Percentiles rank a stretch among this genome's conserved stretches.
Evolutionary conservation across 2,329 filamentous ascomycete species (phyloP).

Genomic region (Exophiala sideris): DNA sequence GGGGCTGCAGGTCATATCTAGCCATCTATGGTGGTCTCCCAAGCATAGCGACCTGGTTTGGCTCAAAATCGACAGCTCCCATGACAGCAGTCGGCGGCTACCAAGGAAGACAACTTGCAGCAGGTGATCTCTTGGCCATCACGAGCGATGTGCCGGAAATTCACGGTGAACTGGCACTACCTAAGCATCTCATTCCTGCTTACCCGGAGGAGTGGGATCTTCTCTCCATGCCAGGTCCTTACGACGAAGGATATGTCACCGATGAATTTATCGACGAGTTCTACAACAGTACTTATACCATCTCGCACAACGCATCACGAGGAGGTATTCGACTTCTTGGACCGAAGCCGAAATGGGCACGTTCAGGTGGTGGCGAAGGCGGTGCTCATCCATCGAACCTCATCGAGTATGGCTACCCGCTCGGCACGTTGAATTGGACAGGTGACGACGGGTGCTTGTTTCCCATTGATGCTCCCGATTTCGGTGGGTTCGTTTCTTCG

Average conservation of each 20-base stretch:
- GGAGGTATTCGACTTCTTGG: slow-evolving; percentile 60
- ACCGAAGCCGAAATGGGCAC: slow-evolving; percentile 57
- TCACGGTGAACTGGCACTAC: slow-evolving; percentile 37
- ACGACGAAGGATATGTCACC: slow-evolving; percentile 53
- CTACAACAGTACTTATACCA: slow-evolving; percentile 56
- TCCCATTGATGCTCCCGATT: slow-evolving; percentile 56
- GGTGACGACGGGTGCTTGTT: slow-evolving; percentile 62
- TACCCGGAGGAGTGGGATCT: slow-evolving; percentile 54
- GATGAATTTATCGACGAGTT: slow-evolving; percentile 55
- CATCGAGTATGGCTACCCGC: slow-evolving; percentile 59
- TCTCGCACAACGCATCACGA: slow-evolving; percentile 60
- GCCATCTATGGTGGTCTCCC: slow-evolving; percentile 56
- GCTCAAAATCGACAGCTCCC: slow-evolving; percentile 58
- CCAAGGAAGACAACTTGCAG: slow-evolving; percentile 55
- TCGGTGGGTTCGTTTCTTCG: slow-evolving; percentile 58
- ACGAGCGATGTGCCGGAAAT: slow-evolving; percentile 37
- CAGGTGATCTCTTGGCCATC: slow-evolving; percentile 53
- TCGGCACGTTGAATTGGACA: slow-evolving; percentile 59
- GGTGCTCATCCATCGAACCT: slow-evolving; percentile 61
- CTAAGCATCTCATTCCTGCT: slow-evolving; percentile 45
- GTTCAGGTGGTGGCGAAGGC: slow-evolving; percentile 59
- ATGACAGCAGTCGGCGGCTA: slow-evolving; percentile 58
- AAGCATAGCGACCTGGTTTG: slow-evolving; percentile 55
- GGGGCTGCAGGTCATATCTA: slow-evolving; percentile 57
- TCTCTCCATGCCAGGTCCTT: slow-evolving; percentile 54